Base-by-base conservation (phyloP, 306 rosid species). In the Argentina anserina region DNA sequence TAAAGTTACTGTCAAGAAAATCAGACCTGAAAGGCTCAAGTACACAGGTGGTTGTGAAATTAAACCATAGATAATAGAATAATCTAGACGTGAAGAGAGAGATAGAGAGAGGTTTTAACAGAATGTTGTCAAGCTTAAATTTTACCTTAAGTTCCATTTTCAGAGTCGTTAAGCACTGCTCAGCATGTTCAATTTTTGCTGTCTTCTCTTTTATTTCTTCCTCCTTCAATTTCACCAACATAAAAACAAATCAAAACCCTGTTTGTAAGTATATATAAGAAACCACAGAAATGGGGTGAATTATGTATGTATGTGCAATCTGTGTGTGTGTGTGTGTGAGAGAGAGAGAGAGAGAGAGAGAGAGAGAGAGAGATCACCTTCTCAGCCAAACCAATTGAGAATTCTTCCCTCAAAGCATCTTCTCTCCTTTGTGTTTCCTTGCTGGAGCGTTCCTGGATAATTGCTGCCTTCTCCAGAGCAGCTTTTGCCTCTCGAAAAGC, bases 331-430 rank as follows among this genome's bases (percentile, higher is more conserved):
- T 10, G 9, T 7, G 72, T 2, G 26, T 8, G 67, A 0, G 67
- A 4, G 65, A 25, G 37, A 10, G 75, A 23, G 69, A n/a, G 62
- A 43, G 43, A 9, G 72, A 37, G 43, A 55, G 64, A 21, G 40
- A 68, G 59, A 42, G 53, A 42, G 31, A 20, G 23, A 46, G 47
- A 37, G 15, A 71, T 80, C 69, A 94, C 99, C 82, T 91, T 95
- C 46, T 86, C 97, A 40, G 90, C 89, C 93, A 95, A 86, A 76
- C 64, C 84, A 68, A 67, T 61, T 1, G 93, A 62, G 75, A 95
- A 91, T 69, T 91, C 97, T 84, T 87, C 96, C 81, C 97, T 90
- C 73, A 95, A 75, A 83, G 85, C 96, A 82, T 91, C 97, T 86
- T 95, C 99, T 84, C 97, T 88, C 79, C 81, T 81, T 55, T 90